These are phyloP conservation scores for Neurospora crassa DNA, from an alignment of 2,329 filamentous ascomycete genomes.

Conservation along the genomic window DNA sequence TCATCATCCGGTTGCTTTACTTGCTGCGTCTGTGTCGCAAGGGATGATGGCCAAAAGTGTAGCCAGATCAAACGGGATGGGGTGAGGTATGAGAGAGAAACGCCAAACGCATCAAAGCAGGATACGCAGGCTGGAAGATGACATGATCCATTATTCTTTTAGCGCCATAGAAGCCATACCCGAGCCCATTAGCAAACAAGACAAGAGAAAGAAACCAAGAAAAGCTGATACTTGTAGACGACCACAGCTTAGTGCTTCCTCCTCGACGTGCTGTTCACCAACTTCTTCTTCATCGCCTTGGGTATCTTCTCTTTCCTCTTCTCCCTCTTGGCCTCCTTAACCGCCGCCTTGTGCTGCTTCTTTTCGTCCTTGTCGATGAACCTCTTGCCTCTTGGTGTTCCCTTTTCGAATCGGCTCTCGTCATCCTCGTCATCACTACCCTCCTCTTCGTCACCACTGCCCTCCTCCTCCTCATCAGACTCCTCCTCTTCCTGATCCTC, in stretches of 20 bases:
- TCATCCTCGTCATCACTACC: constrained; percentile 24
- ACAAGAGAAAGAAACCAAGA: no score
- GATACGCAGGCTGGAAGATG: not conserved
- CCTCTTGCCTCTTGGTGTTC: constrained; percentile 65
- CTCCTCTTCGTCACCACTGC: constrained; percentile 26
- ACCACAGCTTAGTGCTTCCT: constrained; percentile 47
- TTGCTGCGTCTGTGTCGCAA: not conserved
- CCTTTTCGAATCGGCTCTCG: constrained; percentile 53
- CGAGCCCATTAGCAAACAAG: not conserved
- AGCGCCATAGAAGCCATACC: not conserved
- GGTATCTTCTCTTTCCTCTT: constrained; percentile 93
- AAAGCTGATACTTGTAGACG: not conserved
- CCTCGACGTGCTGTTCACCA: constrained; percentile 54
- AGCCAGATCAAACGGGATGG: accelerated
- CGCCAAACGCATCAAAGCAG: not conserved
- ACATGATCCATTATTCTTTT: not conserved
- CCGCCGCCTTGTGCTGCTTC: constrained; percentile 72
- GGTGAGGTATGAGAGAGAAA: not conserved
- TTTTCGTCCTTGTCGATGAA: constrained; percentile 91
- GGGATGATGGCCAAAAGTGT: not conserved
- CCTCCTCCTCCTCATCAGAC: constrained; percentile 27
- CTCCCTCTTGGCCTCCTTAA: constrained; percentile 93
- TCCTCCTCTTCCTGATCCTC: constrained; percentile 24
- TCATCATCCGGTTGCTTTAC: constrained; percentile 20
- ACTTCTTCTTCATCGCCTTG: constrained; percentile 88